These are phyloP conservation scores for Spergularia azorica DNA, from an alignment of 179 eudicot genomes.

Conservation along the genomic window DNA sequence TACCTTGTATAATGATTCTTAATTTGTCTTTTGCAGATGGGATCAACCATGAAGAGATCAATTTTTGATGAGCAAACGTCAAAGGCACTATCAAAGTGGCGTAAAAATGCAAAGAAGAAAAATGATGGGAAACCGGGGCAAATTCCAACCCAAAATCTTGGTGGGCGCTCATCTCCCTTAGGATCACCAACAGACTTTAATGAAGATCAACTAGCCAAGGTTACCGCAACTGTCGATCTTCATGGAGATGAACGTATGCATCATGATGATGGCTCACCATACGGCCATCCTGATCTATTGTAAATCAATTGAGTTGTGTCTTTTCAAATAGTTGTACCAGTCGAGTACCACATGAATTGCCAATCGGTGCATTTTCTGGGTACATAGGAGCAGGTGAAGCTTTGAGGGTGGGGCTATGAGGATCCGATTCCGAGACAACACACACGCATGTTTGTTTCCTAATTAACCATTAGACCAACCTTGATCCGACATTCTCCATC, in stretches of 20 bases:
- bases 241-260: conserved; percentile 10
- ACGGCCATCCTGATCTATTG: neutral
- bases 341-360: too few relatives aligned
- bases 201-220: conserved; percentile 4
- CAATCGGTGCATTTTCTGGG: too few relatives aligned
- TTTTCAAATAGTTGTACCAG: too few relatives aligned
- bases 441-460: too few relatives aligned
- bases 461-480: too few relatives aligned
- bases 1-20: too few relatives aligned
- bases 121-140: conserved; percentile 31
- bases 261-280: neutral
- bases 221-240: conserved; percentile 20
- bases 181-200: neutral
- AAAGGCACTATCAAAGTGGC: conserved; percentile 65
- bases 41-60: conserved; percentile 71
- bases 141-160: conserved; percentile 31
- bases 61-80: conserved; percentile 75
- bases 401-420: too few relatives aligned
- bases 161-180: conserved; percentile 1
- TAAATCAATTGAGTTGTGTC: neutral
- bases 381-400: too few relatives aligned
- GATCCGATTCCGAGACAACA: too few relatives aligned
- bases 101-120: conserved; percentile 52
- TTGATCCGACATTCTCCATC: too few relatives aligned
- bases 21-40: conserved; percentile 50